A percentile compares a stretch with the other conserved stretches of the same genome.
phyloP scores from a whole-genome alignment of 768 basidiomycete genomes.

The Amanita polypyramis region DNA sequence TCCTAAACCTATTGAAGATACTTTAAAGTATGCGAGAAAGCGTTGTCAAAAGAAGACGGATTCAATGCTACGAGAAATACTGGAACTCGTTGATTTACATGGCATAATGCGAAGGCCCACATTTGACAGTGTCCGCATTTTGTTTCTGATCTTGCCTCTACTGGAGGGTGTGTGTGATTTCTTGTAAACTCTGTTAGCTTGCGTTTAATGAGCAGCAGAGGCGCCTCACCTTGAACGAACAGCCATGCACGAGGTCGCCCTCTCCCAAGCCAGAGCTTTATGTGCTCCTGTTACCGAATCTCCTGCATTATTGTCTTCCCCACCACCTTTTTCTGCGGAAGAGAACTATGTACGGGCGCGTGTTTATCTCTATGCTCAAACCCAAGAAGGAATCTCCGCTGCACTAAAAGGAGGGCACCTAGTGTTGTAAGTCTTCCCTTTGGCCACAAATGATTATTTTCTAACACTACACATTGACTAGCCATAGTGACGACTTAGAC shows the following conservation, averaged over 20 bases:
- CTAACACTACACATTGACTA: constrained; percentile 17
- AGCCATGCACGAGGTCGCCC: constrained; percentile 69
- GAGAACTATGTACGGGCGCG: constrained; percentile 62
- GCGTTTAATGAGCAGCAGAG: constrained; percentile 22
- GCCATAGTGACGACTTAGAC: constrained; percentile 67
- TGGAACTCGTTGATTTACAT: constrained; percentile 72
- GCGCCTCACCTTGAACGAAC: constrained; percentile 34
- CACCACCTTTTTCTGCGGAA: constrained; percentile 41
- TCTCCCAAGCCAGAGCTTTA: constrained; percentile 73
- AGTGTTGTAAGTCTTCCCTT: constrained; percentile 44
- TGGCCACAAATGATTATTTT: constrained; percentile 2
- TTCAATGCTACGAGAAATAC: constrained; percentile 63
- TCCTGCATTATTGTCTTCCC: constrained; percentile 18
- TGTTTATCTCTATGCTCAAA: constrained; percentile 84
- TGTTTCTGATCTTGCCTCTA: constrained; percentile 73
- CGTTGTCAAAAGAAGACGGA: constrained; percentile 46
- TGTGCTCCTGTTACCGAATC: constrained; percentile 44
- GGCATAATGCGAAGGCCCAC: constrained; percentile 72
- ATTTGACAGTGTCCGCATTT: constrained; percentile 77
- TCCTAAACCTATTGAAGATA: constrained; percentile 11
- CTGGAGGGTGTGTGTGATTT: constrained; percentile 55
- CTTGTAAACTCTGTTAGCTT: not conserved
- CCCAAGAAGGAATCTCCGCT: constrained; percentile 75
- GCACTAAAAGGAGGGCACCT: constrained; percentile 82
- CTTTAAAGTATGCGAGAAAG: constrained; percentile 25